These are phyloP conservation scores for Triticum dicoccoides DNA, from an alignment of 176 grass and related monocot genomes.

Conservation along the genomic window DNA sequence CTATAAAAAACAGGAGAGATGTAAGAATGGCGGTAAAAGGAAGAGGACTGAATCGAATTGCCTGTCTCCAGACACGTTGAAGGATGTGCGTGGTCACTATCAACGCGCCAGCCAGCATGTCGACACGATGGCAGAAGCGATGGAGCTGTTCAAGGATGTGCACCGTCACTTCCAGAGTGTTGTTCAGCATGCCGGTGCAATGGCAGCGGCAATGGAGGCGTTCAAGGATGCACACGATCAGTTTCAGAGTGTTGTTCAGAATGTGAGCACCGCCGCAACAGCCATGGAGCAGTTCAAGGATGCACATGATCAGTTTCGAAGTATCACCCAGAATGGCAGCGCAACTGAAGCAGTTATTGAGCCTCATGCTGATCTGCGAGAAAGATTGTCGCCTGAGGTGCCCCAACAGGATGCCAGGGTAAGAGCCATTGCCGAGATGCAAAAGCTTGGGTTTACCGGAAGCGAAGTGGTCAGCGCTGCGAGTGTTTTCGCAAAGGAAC, in stretches of 20 bases:
- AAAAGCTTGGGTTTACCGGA: slow-evolving; percentile 43
- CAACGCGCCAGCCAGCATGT: slow-evolving; percentile 19
- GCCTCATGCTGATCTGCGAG: slow-evolving; percentile 19
- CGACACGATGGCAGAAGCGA: slow-evolving; percentile 23
- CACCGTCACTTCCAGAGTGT: slow-evolving; percentile 30
- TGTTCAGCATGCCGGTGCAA: slow-evolving; percentile 29
- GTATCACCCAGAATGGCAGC: neutral
- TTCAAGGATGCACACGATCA: slow-evolving; percentile 29
- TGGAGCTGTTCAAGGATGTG: slow-evolving; percentile 44
- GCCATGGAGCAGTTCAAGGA: slow-evolving; percentile 42
- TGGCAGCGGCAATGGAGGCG: slow-evolving; percentile 37
- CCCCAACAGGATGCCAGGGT: slow-evolving; percentile 37
- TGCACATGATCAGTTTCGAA: slow-evolving; percentile 25
- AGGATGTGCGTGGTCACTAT: slow-evolving; percentile 28
- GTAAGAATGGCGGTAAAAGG: slow-evolving; percentile 18
- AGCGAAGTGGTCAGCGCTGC: slow-evolving; percentile 36
- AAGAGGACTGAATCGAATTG: slow-evolving; percentile 16
- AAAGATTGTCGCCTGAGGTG: slow-evolving; percentile 22
- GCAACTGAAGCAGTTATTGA: neutral
- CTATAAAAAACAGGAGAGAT: slow-evolving; percentile 17
- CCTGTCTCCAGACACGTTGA: neutral
- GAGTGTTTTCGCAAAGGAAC: slow-evolving; percentile 43
- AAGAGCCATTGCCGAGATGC: slow-evolving; percentile 41
- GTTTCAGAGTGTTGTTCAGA: slow-evolving; percentile 24
- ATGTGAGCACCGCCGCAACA: neutral